These are phyloP conservation scores for Camellia lanceoleosa DNA, from an alignment of 148 eudicot genomes.

Conservation along the genomic window DNA sequence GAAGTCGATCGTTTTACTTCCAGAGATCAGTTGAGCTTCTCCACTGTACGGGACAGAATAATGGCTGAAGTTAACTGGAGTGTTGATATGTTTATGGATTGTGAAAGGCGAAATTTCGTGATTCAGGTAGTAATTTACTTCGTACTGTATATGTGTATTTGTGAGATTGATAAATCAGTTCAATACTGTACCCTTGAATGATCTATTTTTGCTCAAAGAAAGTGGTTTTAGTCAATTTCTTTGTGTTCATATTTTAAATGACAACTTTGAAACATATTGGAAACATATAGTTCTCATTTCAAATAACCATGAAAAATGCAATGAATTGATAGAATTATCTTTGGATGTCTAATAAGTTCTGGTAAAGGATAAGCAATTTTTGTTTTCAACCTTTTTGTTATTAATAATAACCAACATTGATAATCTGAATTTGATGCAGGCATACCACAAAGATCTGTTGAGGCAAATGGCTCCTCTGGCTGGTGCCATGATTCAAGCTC, in stretches of 20 bases:
- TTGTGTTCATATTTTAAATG: not conserved
- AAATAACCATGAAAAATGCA: not conserved
- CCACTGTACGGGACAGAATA: slow-evolving; percentile 80
- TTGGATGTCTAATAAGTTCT: not conserved
- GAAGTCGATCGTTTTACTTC: slow-evolving; percentile 97
- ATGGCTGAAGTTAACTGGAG: slow-evolving; percentile 70
- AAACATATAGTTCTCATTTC: not conserved
- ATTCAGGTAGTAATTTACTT: slow-evolving; percentile 56
- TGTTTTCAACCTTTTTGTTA: not conserved
- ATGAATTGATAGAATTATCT: not conserved
- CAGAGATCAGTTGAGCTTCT: slow-evolving; percentile 91
- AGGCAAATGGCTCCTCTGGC: slow-evolving; percentile 55
- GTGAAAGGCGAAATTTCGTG: slow-evolving; percentile 94
- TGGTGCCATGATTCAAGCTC: slow-evolving; percentile 20
- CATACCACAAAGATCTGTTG: slow-evolving; percentile 76
- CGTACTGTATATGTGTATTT: not conserved
- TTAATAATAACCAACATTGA: slow-evolving; percentile 1
- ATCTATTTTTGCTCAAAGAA: not conserved
- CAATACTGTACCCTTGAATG: not conserved
- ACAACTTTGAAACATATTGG: not conserved
- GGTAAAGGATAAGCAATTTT: not conserved
- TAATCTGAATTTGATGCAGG: slow-evolving; percentile 37
- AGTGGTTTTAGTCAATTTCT: no score
- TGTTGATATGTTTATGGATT: slow-evolving; percentile 82
- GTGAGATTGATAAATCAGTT: not conserved